Evolutionary conservation across 164 flowering plant genomes (phyloP), one percentile per base, ranked within the genome.

Genomic region (Piper betle): DNA sequence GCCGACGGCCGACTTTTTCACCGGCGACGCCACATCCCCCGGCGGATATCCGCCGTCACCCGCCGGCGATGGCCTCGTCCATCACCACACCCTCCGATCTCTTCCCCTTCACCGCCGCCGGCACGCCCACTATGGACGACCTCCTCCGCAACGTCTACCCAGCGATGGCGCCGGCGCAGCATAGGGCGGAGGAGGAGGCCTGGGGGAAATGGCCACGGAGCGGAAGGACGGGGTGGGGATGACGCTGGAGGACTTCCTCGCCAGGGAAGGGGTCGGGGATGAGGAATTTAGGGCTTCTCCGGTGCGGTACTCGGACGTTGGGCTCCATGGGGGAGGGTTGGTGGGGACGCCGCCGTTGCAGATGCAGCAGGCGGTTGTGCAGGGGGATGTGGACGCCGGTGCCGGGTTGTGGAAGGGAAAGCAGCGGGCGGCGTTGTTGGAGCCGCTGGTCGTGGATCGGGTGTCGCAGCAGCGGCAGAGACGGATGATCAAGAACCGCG

Each of bases 401-500:
- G 64, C 63, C 37, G 64, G 75, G 54, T 61, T 64, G 39, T 62
- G 73, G 57, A 71, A 71, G 40, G 77, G 78, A 73, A 80, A 78
- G 60, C 71, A 79, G 63, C 64, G 77, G 62, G 53, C 53, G 41
- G 64, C 55, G 10, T 7, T 43, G 50, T 15, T 43, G 6, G 43
- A 74, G 58, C 39, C 74, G 71, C 85, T 79, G 65, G 73, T 77
- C 4, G 48, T 84, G 52, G 93, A 84, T 75, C 78, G 75, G 75
- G 87, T 78, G 1, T 82, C 84, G 9, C 82, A 79, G 73, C 87
- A 86, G 80, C 73, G 86, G 53, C 93, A 84, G 73, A 68, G 79
- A 72, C 75, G 93, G 76, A 84, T 84, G 93, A 86, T 86, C 40
- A 86, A 86, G 78, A 86, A 84, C 66, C 66, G 93, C 56, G 93